Evolutionary conservation across 2,329 filamentous ascomycete species (phyloP), one percentile per base, ranked within the genome.

Genomic region (Elsinoe batatas): DNA sequence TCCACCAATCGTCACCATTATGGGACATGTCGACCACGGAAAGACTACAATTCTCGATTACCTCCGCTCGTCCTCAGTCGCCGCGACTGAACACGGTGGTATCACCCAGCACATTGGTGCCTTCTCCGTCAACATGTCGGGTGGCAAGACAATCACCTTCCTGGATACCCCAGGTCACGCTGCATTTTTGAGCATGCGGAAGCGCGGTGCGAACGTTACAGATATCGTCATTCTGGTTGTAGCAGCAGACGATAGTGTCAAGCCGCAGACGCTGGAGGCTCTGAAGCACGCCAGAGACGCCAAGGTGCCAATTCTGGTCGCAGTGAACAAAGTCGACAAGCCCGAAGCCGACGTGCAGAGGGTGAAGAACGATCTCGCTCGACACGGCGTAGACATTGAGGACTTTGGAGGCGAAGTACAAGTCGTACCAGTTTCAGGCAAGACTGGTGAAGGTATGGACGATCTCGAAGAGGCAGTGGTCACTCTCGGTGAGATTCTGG

Each of bases 91-190:
- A 68, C 91, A 96, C 67, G 93, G 93, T 60, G 93, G 93, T 35
- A 98, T 98, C 67, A 98, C 93, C 0, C 93, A 98, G 69, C 93
- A 98, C 66, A 98, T 98, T 61, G 94, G 93, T 70, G 93, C 93
- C 13, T 98, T 98, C 73, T 90, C 90, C 5, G 93, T 98, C 1
- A 81, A 81, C 15, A 83, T 98, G 77, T 84, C 58, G 7, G 84
- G 83, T 4, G 91, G 91, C 42, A 94, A 91, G 70, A 82, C 83
- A 36, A 95, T 98, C 62, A 98, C 94, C 0, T 98, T 98, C 74
- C 78, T 98, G 26, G 93, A 98, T 67, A 98, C 93, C 0, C 93
- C 93, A 1, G 93, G 93, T 1, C 93, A 98, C 72, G 89, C 91
- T 26, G 94, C 93, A 0, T 98, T 98, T 71, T 74, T 97, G 61